Evolutionary conservation across 176 grass and related monocot genomes (phyloP), one percentile per base, ranked within the genome.

Genomic region (Triticum timopheevii): DNA sequence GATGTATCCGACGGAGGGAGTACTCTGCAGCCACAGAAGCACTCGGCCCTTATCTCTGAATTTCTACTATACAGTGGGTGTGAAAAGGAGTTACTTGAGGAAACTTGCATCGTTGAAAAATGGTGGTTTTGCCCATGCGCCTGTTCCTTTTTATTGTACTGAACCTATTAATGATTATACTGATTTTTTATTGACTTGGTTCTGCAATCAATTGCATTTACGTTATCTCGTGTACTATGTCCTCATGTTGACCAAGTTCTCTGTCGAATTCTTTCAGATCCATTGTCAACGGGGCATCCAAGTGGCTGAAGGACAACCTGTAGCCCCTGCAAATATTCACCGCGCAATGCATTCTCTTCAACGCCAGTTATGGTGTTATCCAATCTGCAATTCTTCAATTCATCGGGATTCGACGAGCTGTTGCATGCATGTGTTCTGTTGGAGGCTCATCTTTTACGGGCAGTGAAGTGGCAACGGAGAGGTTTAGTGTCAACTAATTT

Each of bases 41-140:
- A 76, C 38, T 28, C 6, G 62, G 13, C 4, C 10, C 58, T 7
- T 84, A 65, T 62, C 66, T 65, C 15, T 87, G 33, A 74, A 50
- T 83, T 74, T 39, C n/a, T 76, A 80, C 59, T 77, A 39, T 88
- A 9, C 82, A 98, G 96, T 85, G 92, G 88, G n/a, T 89, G 84
- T 0, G 96, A 98, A 87, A 90, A 27, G 33, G 92, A 98, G 52
- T 89, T 98, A 90, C 96, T 98, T 76, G 92, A 94, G 80, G 93
- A 94, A 86, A 86, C 90, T 98, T 78, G 88, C 96, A 68, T 96
- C 92, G 42, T 73, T 96, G 91, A 94, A 86, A 50, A 70, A 62
- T 72, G 71, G 81, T 83, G 79, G 81, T 73, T 62, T 89, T 70
- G 80, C 50, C 36, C 78, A 54, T 77, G 45, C 90, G 59, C 84